These are phyloP conservation scores for Coemansia sp. DNA, from an alignment of 192 early-diverging fungal genomes.

Conservation along the genomic window DNA sequence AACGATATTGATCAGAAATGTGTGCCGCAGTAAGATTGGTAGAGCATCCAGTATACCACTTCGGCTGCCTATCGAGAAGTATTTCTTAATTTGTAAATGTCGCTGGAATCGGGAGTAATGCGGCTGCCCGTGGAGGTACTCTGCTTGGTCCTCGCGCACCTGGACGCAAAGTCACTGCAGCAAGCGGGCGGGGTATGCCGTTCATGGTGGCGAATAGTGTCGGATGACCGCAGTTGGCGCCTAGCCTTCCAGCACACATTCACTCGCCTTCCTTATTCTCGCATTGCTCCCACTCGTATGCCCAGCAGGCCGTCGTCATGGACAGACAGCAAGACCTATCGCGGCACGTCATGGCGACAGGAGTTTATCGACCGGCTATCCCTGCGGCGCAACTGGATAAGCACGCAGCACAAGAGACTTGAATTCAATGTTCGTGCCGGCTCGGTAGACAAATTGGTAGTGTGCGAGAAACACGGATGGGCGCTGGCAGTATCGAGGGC, in stretches of 20 bases:
- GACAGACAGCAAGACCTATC: background rate
- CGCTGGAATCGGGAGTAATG: background rate
- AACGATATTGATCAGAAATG: too few relatives aligned
- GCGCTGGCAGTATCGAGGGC: conserved; percentile 27
- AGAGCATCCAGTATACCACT: too few relatives aligned
- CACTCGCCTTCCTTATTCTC: conserved; percentile 16
- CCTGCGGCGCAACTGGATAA: conserved; percentile 17
- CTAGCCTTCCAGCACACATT: conserved; percentile 18
- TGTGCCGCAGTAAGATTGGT: too few relatives aligned
- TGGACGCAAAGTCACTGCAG: conserved; percentile 17
- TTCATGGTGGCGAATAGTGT: conserved; percentile 19
- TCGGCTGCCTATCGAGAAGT: background rate
- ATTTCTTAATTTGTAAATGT: background rate
- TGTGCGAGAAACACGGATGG: conserved; percentile 26
- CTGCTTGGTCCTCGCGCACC: conserved; percentile 14
- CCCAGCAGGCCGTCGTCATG: background rate
- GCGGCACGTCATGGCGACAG: conserved; percentile 18
- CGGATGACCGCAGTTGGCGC: conserved; percentile 37
- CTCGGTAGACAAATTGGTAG: conserved; percentile 22
- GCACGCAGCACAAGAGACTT: background rate
- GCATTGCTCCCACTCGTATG: conserved; percentile 10
- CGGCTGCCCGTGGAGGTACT: conserved; percentile 33
- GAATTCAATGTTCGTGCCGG: conserved; percentile 23
- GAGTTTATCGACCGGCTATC: conserved; percentile 17
- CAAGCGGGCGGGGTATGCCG: conserved; percentile 20